Evolutionary conservation across 352 stramenopile genomes (phyloP).

Genomic region (Pythium folliculosum): DNA sequence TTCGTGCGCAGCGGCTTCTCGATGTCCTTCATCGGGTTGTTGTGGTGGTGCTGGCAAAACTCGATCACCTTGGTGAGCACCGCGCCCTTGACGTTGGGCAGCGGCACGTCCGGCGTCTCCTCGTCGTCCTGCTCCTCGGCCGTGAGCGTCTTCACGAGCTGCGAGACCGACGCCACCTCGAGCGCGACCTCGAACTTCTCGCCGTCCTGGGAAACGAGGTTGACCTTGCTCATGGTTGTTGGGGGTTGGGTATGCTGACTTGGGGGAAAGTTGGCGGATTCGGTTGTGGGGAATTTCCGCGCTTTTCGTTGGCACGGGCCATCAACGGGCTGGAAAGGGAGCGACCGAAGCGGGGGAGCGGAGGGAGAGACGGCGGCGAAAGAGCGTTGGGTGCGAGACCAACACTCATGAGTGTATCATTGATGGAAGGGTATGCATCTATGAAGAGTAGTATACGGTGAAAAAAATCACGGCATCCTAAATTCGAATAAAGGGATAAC

Average conservation of each 20-base stretch:
- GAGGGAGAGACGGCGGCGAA: neutral
- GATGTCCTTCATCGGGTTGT: conserved; percentile 60
- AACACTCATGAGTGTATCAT: conserved; percentile 1
- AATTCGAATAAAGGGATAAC: neutral
- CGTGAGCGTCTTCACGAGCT: conserved; percentile 59
- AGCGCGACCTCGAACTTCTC: conserved; percentile 50
- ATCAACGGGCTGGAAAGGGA: conserved; percentile 1
- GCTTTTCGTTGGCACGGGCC: neutral
- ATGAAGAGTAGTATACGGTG: neutral
- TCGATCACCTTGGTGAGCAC: conserved; percentile 60
- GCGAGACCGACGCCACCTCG: conserved; percentile 42
- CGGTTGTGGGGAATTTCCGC: conserved; percentile 7
- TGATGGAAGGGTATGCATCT: neutral
- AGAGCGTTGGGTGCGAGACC: conserved; percentile 1
- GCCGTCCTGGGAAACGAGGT: conserved; percentile 57
- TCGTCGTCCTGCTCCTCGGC: conserved; percentile 38
- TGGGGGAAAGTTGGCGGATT: conserved; percentile 6
- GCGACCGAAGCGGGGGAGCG: neutral
- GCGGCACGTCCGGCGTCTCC: conserved; percentile 48
- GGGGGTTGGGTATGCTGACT: neutral
- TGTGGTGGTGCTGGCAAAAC: conserved; percentile 58
- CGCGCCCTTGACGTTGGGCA: conserved; percentile 57
- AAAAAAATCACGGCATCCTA: no score
- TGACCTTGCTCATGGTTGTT: conserved; percentile 37
- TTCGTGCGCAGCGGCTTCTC: conserved; percentile 62